Evolutionary conservation across 2,329 filamentous ascomycete genomes (phyloP).

Genomic region (Orbilia quercus): DNA sequence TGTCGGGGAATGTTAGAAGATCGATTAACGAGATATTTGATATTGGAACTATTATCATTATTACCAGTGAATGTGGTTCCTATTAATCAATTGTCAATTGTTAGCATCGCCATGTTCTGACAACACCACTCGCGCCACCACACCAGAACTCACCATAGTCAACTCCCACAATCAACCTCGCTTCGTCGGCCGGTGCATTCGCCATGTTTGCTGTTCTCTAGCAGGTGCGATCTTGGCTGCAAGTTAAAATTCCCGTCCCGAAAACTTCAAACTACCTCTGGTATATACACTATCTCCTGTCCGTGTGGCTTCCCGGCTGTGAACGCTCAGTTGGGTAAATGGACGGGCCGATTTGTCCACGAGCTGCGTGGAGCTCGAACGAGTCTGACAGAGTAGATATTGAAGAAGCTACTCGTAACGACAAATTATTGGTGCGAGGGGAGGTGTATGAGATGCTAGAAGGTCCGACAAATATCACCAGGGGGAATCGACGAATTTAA

Average conservation of each 20-base stretch:
- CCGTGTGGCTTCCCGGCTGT: not conserved
- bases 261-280: too few relatives aligned
- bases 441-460: not conserved
- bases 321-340: not conserved
- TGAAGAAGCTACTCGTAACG: not conserved
- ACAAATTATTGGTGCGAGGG: not conserved
- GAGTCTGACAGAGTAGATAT: not conserved
- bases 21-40: not conserved
- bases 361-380: constrained; percentile 6
- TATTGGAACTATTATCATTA: not conserved
- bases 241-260: not conserved
- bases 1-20: not conserved
- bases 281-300: too few relatives aligned
- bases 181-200: constrained; percentile 30
- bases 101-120: constrained; percentile 3
- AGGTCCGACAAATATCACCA: constrained; percentile 22
- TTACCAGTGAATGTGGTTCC: constrained; percentile 54
- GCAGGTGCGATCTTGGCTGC: constrained; percentile 41
- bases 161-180: constrained; percentile 53
- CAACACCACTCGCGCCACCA: too few relatives aligned
- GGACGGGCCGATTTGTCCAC: constrained; percentile 9
- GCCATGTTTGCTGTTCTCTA: constrained; percentile 4
- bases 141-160: constrained; percentile 44
- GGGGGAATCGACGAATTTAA: constrained; percentile 42
- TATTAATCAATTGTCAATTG: not conserved